Evolutionary conservation across 2,329 filamentous ascomycete genomes (phyloP), one percentile per base, ranked within the genome.

Genomic region (Colletotrichum lini): DNA sequence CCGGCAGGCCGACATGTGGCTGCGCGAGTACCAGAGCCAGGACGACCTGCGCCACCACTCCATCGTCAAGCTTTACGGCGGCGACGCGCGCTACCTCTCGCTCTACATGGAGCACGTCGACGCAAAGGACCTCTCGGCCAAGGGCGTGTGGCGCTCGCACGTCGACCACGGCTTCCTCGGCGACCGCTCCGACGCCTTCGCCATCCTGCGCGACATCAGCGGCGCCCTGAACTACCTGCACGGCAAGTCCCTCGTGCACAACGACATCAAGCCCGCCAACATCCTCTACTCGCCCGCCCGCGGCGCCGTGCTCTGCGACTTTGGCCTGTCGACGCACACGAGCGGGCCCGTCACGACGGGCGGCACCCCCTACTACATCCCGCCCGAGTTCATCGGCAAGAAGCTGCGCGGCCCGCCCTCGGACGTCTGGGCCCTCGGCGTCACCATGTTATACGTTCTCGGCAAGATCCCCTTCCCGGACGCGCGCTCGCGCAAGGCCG

Each of bases 91-190:
- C 44, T 89, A 88, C 75, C 78, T 91, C 47, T 89, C 88, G 3
- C 78, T 90, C 12, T 90, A 90, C 75, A 90, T 91, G 88, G 88
- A 90, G 76, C 87, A 90, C 70, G 83, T 90, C 5, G 86, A 89
- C 64, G 88, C 86, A 15, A 84, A 84, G 54, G 88, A 90, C 73
- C 80, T 91, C 47, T 84, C 86, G 0, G 82, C 83, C 40, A 79
- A 82, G 60, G 81, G 83, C 49, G 80, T 83, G 10, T 90, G 88
- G 88, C 85, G 88, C 30, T 83, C 80, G 65, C 79, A 78, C 23
- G 74, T 78, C 16, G 84, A 81, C 23, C 86, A 89, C 70, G 79
- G 84, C 64, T 91, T 91, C 69, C 77, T 80, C 15, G 89, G 89
- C 53, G 80, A 78, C 57, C 82, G 84, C 8, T 77, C 79, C 6